These are phyloP conservation scores for Monosporascus ibericus DNA, from an alignment of 2,329 filamentous ascomycete species.

Conservation along the genomic window DNA sequence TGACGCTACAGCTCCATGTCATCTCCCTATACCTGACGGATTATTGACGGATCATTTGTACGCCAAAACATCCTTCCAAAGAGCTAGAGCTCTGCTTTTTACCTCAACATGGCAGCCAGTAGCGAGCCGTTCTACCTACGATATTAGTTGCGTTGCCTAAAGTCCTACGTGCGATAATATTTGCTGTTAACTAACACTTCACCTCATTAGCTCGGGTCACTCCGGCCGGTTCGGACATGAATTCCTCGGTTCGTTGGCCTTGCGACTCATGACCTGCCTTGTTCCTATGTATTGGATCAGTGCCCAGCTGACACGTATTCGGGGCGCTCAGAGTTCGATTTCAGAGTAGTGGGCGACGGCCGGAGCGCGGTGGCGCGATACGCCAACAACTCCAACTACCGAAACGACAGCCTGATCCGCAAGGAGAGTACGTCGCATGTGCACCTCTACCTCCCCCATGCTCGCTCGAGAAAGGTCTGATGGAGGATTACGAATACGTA, in stretches of 20 bases:
- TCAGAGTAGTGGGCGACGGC: slow-evolving; percentile 86
- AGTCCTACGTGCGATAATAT: not conserved
- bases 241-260: slow-evolving; percentile 67
- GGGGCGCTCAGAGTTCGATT: slow-evolving; percentile 75
- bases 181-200: slow-evolving; percentile 1
- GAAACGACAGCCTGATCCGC: slow-evolving; percentile 95
- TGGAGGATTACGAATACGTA: not conserved
- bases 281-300: too few relatives aligned
- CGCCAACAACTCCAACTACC: slow-evolving; percentile 99
- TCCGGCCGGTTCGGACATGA: slow-evolving; percentile 97
- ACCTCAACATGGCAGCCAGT: slow-evolving; percentile 37
- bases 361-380: slow-evolving; percentile 91
- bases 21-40: too few relatives aligned
- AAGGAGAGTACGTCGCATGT: slow-evolving; percentile 79
- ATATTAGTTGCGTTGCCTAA: slow-evolving; percentile 60
- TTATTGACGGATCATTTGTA: not conserved
- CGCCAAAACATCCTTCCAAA: not conserved
- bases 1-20: too few relatives aligned
- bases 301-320: too few relatives aligned
- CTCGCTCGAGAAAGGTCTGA: not conserved
- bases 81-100: too few relatives aligned
- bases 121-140: slow-evolving; percentile 90
- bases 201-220: slow-evolving; percentile 72
- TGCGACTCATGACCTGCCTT: too few relatives aligned
- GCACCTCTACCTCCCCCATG: not conserved